A percentile compares a stretch with the other conserved stretches of the same genome.
Conservation (phyloP, 169 alveolate species). For the Eimeria brunetti region DNA sequence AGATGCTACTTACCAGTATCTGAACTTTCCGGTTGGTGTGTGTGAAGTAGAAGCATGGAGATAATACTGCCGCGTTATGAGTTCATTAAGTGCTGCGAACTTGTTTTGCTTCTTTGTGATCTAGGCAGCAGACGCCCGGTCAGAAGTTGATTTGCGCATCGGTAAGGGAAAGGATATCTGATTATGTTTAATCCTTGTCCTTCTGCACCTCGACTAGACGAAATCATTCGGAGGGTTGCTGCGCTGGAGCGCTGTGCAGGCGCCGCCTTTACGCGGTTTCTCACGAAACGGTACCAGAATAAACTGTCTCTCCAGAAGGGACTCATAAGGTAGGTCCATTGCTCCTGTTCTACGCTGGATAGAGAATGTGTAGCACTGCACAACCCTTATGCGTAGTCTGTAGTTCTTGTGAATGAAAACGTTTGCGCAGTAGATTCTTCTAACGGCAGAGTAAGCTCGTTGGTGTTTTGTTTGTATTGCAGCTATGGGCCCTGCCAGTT, state of each 20-base stretch:
- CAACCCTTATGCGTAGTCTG: background rate
- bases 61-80: background rate
- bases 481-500: conserved; percentile 99
- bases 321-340: conserved; percentile 24
- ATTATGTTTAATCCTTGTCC: background rate
- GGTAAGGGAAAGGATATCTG: conserved; percentile 84
- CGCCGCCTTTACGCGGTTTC: conserved; percentile 96
- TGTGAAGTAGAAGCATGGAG: background rate
- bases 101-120: background rate
- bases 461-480: conserved; percentile 33
- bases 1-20: background rate
- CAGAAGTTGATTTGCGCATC: conserved; percentile 96
- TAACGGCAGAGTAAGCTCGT: background rate
- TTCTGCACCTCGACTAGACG: background rate
- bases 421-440: background rate
- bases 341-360: background rate
- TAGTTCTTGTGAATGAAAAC: background rate
- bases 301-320: conserved; percentile 77
- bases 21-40: background rate
- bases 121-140: conserved; percentile 95
- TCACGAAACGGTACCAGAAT: conserved; percentile 90
- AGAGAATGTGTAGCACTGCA: background rate
- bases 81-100: background rate
- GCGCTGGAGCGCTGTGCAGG: conserved; percentile 49
- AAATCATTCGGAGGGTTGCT: background rate